Percentiles rank a stretch among this genome's conserved stretches.
These are phyloP conservation scores for Marasmius tenuissimus DNA, from an alignment of 1,284 basidiomycete genomes.

Conservation along the genomic window DNA sequence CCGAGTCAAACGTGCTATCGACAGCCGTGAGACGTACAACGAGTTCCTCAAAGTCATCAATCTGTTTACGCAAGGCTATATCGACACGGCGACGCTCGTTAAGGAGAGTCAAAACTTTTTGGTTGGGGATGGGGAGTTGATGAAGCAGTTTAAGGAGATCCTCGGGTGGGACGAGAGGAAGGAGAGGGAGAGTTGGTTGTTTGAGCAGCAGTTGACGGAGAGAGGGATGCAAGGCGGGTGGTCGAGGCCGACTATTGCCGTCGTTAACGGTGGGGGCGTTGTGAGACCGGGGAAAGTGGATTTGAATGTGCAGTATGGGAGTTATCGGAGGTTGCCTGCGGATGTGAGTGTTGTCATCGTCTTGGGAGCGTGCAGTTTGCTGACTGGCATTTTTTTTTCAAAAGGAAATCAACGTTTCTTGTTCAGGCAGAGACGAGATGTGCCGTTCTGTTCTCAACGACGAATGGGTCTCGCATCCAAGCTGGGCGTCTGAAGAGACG, in stretches of 20 bases:
- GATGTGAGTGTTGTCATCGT: conserved; percentile 63
- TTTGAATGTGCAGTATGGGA: conserved; percentile 69
- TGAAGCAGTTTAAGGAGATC: conserved; percentile 86
- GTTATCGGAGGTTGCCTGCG: conserved; percentile 86
- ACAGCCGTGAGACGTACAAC: conserved; percentile 89
- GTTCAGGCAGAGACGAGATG: conserved; percentile 96
- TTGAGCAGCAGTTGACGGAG: conserved; percentile 40
- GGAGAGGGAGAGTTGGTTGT: conserved; percentile 52
- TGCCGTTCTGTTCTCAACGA: conserved; percentile 96
- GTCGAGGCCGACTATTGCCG: conserved; percentile 40
- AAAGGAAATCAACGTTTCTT: conserved; percentile 85
- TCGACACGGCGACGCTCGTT: conserved; percentile 84
- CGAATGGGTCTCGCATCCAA: conserved; percentile 96
- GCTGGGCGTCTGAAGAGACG: conserved; percentile 91
- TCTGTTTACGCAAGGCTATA: conserved; percentile 92
- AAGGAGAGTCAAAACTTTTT: conserved; percentile 65
- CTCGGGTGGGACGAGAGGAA: conserved; percentile 84
- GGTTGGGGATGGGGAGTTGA: conserved; percentile 72
- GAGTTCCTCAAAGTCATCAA: conserved; percentile 97
- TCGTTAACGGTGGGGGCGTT: conserved; percentile 39
- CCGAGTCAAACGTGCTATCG: conserved; percentile 85
- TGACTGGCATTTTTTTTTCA: not conserved
- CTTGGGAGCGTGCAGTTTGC: too few relatives aligned
- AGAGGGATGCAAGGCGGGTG: conserved; percentile 32
- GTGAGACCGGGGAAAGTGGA: conserved; percentile 44